A percentile compares a stretch with the other conserved stretches of the same genome.
phyloP scores from a whole-genome alignment of 1,139 yeast species.

The Pichia sorboxylosa region DNA sequence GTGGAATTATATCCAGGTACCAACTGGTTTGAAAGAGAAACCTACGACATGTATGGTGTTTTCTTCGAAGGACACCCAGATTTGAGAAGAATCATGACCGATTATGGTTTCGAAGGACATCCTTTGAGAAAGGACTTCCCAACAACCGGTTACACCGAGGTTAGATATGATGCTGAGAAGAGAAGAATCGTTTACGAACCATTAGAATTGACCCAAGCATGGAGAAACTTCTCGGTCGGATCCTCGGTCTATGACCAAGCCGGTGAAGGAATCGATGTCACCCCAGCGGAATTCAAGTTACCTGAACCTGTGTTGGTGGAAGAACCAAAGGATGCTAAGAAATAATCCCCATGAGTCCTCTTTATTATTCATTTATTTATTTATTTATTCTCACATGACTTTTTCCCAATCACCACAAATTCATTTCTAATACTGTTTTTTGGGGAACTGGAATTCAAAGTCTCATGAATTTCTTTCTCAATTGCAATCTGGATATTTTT shows the following conservation, averaged over 20 bases:
- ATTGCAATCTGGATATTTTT: too few species aligned
- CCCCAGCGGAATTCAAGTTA: slow-evolving; percentile 72
- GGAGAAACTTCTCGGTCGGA: slow-evolving; percentile 83
- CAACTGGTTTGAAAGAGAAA: slow-evolving; percentile 86
- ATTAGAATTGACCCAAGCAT: slow-evolving; percentile 80
- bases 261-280: slow-evolving; percentile 74
- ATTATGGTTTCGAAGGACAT: slow-evolving; percentile 87
- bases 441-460: too few species aligned
- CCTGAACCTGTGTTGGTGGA: slow-evolving; percentile 79
- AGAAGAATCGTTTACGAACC: slow-evolving; percentile 86
- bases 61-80: slow-evolving; percentile 87
- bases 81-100: slow-evolving; percentile 81
- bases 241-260: slow-evolving; percentile 88
- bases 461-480: too few species aligned
- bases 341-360: too few species aligned
- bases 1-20: slow-evolving; percentile 66
- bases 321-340: slow-evolving; percentile 34
- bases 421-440: too few species aligned
- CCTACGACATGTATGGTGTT: slow-evolving; percentile 76
- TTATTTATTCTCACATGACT: too few species aligned
- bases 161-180: slow-evolving; percentile 83
- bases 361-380: too few species aligned
- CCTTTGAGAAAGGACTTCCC: slow-evolving; percentile 92
- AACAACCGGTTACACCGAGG: slow-evolving; percentile 82
- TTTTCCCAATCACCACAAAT: too few species aligned